phyloP scores from a whole-genome alignment of 1,284 basidiomycete species.

The Golubevia pallescens region DNA sequence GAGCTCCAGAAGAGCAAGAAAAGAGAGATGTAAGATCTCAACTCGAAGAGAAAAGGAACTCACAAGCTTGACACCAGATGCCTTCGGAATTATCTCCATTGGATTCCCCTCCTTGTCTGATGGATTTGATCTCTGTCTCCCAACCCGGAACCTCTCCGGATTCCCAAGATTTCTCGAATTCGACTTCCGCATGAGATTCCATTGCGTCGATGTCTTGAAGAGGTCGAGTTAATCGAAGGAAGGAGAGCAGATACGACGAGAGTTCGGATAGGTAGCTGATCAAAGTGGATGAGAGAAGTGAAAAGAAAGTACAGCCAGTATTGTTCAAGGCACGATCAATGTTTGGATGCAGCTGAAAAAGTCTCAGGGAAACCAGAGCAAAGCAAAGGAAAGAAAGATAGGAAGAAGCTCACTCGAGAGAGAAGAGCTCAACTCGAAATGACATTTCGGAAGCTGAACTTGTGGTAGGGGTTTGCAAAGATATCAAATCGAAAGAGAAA shows the following conservation, averaged over 20 bases:
- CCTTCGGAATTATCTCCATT: conserved; percentile 68
- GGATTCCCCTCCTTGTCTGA: conserved; percentile 39
- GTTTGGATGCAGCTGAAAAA: background rate
- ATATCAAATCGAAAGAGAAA: too few relatives aligned
- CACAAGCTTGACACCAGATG: conserved; percentile 95
- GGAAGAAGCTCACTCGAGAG: too few relatives aligned
- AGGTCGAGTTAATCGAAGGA: conserved; percentile 84
- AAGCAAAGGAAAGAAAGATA: too few relatives aligned
- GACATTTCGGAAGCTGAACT: too few relatives aligned
- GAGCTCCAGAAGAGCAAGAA: too few relatives aligned
- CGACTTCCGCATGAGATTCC: conserved; percentile 72
- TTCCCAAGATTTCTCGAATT: conserved; percentile 83
- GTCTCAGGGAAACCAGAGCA: background rate
- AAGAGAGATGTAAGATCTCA: background rate
- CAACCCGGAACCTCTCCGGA: conserved; percentile 77
- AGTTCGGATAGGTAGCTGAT: conserved; percentile 66
- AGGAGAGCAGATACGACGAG: conserved; percentile 82
- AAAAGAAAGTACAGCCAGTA: background rate
- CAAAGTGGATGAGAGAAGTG: background rate
- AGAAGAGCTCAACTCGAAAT: too few relatives aligned
- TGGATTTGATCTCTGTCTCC: conserved; percentile 69
- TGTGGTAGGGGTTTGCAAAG: too few relatives aligned
- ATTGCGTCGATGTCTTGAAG: conserved; percentile 79
- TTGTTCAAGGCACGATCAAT: background rate
- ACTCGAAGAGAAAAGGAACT: conserved; percentile 64